Evolutionary conservation across 1,284 basidiomycete species (phyloP).

Genomic region (Austroboletus niveus): DNA sequence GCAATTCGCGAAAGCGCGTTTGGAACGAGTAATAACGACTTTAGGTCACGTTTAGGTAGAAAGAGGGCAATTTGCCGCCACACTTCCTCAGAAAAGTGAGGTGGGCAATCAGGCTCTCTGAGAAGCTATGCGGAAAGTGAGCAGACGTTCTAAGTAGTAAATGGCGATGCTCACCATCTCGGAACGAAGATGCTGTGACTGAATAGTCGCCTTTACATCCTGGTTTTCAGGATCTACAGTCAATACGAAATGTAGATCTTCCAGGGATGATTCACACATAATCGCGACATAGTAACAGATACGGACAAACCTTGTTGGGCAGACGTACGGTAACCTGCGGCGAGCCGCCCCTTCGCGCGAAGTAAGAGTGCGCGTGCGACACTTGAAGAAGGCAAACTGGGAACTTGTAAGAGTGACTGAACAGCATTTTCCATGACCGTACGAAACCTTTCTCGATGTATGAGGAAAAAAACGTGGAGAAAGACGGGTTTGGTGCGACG

Average conservation of each 20-base stretch:
- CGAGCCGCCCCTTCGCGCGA: conserved; percentile 60
- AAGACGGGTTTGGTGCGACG: conserved; percentile 24
- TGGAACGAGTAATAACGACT: conserved; percentile 60
- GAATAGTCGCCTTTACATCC: conserved; percentile 60
- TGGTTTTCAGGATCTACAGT: conserved; percentile 64
- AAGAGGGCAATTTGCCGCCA: conserved; percentile 67
- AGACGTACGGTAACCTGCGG: conserved; percentile 55
- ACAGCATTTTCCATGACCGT: conserved; percentile 71
- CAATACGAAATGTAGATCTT: conserved; percentile 66
- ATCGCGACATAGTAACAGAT: neutral
- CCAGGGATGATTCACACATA: conserved; percentile 9
- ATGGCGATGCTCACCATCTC: conserved; percentile 28
- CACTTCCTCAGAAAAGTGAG: conserved; percentile 61
- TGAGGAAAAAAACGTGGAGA: conserved; percentile 20
- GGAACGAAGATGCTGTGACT: conserved; percentile 35
- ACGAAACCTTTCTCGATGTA: conserved; percentile 44
- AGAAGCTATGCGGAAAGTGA: conserved; percentile 21
- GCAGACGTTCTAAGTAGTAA: neutral
- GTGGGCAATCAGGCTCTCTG: conserved; percentile 35
- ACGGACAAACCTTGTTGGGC: conserved; percentile 57
- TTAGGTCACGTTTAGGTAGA: conserved; percentile 64
- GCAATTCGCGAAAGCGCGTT: conserved; percentile 66
- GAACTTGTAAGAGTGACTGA: conserved; percentile 62
- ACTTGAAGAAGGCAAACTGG: conserved; percentile 50
- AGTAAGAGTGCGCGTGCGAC: conserved; percentile 60